phyloP scores from a whole-genome alignment of 257 asterid species.

The Plantago major region DNA sequence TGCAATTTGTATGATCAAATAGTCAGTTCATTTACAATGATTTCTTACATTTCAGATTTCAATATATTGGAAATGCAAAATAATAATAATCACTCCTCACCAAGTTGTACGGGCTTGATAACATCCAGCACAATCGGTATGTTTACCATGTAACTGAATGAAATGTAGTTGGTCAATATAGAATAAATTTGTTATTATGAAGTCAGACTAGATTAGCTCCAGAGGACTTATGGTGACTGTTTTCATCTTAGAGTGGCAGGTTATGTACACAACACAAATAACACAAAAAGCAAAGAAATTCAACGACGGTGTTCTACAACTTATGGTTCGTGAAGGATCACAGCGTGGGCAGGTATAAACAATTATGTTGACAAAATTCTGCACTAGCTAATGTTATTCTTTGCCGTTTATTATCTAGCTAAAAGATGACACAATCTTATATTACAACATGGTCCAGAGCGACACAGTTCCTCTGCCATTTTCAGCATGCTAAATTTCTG shows the following conservation, averaged over 20 bases:
- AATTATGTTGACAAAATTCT: constrained; percentile 13
- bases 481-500: background rate
- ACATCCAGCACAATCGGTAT: constrained; percentile 4
- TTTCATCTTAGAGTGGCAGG: constrained; percentile 68
- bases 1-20: constrained; percentile 13
- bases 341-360: constrained; percentile 72
- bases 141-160: constrained; percentile 6
- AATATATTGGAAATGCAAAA: constrained; percentile 51
- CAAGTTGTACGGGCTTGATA: constrained; percentile 33
- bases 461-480: background rate
- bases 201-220: background rate
- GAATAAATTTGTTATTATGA: constrained; percentile 12
- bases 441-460: background rate
- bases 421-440: constrained; percentile 1
- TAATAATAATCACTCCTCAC: constrained; percentile 37
- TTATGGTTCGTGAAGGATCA: constrained; percentile 49
- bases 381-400: constrained; percentile 13
- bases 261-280: constrained; percentile 75
- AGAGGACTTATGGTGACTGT: constrained; percentile 14
- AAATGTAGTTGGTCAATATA: background rate
- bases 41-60: constrained; percentile 53
- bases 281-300: constrained; percentile 81
- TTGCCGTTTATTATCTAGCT: constrained; percentile 12
- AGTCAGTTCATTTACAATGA: constrained; percentile 12
- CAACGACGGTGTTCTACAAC: constrained; percentile 73